Evolutionary conservation across 495 filamentous ascomycete species (phyloP).

Genomic region (Parathielavia hyrcaniae): DNA sequence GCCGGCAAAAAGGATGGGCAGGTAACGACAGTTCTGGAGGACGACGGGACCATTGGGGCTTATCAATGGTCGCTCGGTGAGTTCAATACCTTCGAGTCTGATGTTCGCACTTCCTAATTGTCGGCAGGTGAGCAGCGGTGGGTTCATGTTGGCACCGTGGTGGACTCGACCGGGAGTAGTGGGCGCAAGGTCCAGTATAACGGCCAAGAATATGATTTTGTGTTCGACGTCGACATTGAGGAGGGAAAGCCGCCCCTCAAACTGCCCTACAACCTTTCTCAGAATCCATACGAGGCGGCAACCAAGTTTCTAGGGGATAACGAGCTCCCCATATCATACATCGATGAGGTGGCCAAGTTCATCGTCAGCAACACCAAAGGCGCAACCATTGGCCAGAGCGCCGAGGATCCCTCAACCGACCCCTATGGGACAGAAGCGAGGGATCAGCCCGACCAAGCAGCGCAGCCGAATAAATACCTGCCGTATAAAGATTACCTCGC

Average conservation of each 20-base stretch:
- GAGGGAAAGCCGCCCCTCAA: constrained; percentile 93
- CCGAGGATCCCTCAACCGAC: constrained; percentile 48
- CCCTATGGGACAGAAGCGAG: constrained; percentile 71
- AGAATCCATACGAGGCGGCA: constrained; percentile 90
- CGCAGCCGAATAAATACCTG: constrained; percentile 54
- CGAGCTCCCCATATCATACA: constrained; percentile 79
- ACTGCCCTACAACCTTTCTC: constrained; percentile 82
- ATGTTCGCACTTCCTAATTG: constrained; percentile 10
- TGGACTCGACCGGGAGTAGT: constrained; percentile 79
- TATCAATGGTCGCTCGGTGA: constrained; percentile 66
- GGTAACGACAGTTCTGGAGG: constrained; percentile 79
- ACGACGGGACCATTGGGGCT: constrained; percentile 69
- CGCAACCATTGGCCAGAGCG: constrained; percentile 60
- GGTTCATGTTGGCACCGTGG: constrained; percentile 87
- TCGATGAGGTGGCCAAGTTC: constrained; percentile 92
- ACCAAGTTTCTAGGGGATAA: constrained; percentile 89
- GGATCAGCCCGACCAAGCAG: constrained; percentile 65
- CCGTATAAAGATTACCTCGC: constrained; percentile 82
- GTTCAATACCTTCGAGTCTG: constrained; percentile 4
- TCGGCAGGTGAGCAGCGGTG: constrained; percentile 49
- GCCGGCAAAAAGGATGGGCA: constrained; percentile 90
- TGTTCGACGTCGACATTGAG: constrained; percentile 97
- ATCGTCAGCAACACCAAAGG: constrained; percentile 86
- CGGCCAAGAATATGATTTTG: constrained; percentile 92
- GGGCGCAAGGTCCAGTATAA: constrained; percentile 63